These are phyloP conservation scores for Blepharisma stoltei DNA, from an alignment of 73 alveolate genomes.

Conservation along the genomic window DNA sequence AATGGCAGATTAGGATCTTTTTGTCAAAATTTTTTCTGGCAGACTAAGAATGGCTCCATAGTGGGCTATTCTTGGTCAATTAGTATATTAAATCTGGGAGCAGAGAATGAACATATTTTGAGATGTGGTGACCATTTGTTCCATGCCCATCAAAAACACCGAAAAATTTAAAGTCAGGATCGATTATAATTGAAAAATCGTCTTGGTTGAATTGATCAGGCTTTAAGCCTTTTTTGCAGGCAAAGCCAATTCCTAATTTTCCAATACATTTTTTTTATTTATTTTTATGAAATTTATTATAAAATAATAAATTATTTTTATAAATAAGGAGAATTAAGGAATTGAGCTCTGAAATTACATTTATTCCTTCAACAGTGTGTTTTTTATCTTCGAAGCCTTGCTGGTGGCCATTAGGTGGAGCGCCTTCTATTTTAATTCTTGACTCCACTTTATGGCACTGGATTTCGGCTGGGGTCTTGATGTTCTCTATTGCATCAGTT, in stretches of 20 bases:
- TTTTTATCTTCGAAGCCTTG: neutral
- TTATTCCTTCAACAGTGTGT: neutral
- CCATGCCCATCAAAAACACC: conserved; percentile 32
- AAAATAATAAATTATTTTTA: too few species aligned
- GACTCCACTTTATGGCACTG: too few species aligned
- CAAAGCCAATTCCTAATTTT: neutral
- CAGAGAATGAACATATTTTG: neutral
- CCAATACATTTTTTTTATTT: too few species aligned
- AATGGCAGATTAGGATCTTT: too few species aligned
- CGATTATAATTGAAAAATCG: conserved; percentile 25
- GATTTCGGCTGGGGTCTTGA: too few species aligned
- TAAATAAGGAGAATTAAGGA: too few species aligned
- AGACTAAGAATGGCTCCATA: too few species aligned
- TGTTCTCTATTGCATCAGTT: too few species aligned
- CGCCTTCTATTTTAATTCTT: neutral
- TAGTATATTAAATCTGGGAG: neutral
- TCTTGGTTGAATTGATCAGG: conserved; percentile 19
- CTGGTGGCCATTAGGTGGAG: neutral
- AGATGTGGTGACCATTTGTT: conserved; percentile 29
- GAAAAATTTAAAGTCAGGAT: neutral
- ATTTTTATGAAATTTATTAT: too few species aligned
- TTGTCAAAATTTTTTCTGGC: too few species aligned
- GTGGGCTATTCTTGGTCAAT: too few species aligned
- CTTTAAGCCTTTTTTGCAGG: conserved; percentile 32
- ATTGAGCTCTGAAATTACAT: neutral